These are phyloP conservation scores for Huntiella abstrusa DNA, from an alignment of 2,329 filamentous ascomycete species.

Conservation along the genomic window DNA sequence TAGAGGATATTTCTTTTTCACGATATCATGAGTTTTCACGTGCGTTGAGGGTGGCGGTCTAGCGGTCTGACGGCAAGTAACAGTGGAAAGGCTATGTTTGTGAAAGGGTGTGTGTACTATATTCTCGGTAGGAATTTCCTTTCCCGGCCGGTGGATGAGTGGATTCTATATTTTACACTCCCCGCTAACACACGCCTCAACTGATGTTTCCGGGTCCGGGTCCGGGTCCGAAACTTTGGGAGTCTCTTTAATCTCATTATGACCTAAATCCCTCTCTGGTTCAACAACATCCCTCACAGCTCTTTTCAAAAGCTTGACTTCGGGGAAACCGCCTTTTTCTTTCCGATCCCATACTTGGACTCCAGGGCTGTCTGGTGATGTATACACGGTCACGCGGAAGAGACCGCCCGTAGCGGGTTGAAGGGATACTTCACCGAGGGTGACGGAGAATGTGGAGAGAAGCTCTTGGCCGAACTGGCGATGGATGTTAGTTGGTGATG, in stretches of 20 bases:
- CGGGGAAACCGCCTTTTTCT: conserved; percentile 72
- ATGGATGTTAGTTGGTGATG: neutral
- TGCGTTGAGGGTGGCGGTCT: too few species aligned
- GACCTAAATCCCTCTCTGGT: conserved; percentile 59
- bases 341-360: conserved; percentile 71
- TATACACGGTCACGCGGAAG: conserved; percentile 54
- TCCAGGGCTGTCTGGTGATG: conserved; percentile 13
- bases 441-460: conserved; percentile 72
- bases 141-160: neutral
- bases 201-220: too few species aligned
- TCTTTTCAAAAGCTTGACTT: conserved; percentile 81
- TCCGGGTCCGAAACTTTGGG: conserved; percentile 12
- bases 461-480: conserved; percentile 79
- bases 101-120: neutral
- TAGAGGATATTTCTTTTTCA: neutral
- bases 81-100: too few species aligned
- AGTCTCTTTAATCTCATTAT: conserved; percentile 39
- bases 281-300: conserved; percentile 67
- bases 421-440: conserved; percentile 72
- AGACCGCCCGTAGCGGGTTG: conserved; percentile 70
- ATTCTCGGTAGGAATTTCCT: neutral
- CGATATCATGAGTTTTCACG: too few species aligned
- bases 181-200: conserved; percentile 1
- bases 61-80: too few species aligned
- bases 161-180: neutral